Base-by-base conservation (phyloP, 306 rosid species). In the Dicorynia guianensis region DNA sequence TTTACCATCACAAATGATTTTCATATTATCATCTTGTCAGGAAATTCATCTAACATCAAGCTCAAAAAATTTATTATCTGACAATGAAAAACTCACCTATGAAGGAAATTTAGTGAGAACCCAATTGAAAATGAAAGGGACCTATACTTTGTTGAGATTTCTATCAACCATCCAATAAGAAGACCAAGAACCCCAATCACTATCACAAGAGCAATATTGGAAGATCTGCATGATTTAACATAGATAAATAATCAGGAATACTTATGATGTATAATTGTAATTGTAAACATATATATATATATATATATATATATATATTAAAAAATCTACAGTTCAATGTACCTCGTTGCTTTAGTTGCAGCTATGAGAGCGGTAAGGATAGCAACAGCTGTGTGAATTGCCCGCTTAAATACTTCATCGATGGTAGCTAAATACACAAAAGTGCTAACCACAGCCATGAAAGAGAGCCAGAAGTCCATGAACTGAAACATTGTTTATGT, bases 401-500 rank as follows among this genome's bases (percentile, higher is more conserved):
- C 91, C 76, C 99, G 80, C 91, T 96, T 90, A 66, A 72, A 33
- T 61, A 50, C 91, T 85, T 96, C 98, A 4, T 82, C 86, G 17
- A 92, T 82, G 25, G 96, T 85, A 66, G 97, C 87, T 11, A 96
- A 83, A 83, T 87, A 92, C 72, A 96, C 85, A 14, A 86, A 92
- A 60, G 99, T 96, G 88, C 97, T 92, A 76, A 90, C 85, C 74
- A 92, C 91, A 25, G 99, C 99, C 99, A 96, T 85, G 89, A 96
- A 96, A 79, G 98, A 96, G 63, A 96, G 93, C 99, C 99, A 96
- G 76, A 96, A 89, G 85, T 96, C 99, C 97, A 96, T 76, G 85
- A 96, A 90, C 99, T 96, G 91, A 86, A 87, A 87, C 75, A 72
- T 69, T 57, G 68, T 79, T 56, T 59, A 52, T 18, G 17, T 67